Conservation (phyloP, 2,329 filamentous ascomycete species). For the Fusarium floridanum region DNA sequence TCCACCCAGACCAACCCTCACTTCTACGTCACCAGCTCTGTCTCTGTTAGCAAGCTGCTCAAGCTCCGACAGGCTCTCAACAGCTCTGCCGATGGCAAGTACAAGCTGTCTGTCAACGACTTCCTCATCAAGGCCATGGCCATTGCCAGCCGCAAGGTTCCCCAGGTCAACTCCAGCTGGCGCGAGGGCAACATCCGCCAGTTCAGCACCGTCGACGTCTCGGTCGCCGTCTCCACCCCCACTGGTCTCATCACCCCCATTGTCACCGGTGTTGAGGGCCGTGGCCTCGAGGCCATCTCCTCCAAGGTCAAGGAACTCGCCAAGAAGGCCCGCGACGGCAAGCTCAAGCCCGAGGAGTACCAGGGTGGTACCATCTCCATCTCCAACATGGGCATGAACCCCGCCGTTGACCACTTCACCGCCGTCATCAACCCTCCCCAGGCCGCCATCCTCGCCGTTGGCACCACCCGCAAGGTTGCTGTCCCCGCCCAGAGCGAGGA, state of each 20-base stretch:
- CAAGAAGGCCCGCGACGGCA: slow-evolving; percentile 94
- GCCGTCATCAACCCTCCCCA: slow-evolving; percentile 99
- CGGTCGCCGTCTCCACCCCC: slow-evolving; percentile 94
- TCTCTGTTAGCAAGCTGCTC: slow-evolving; percentile 94
- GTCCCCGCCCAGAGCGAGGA: slow-evolving; percentile 88
- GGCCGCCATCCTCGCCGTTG: slow-evolving; percentile 93
- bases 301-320: slow-evolving; percentile 93
- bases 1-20: slow-evolving; percentile 95
- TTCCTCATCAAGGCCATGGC: slow-evolving; percentile 98
- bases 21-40: slow-evolving; percentile 93
- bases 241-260: slow-evolving; percentile 97
- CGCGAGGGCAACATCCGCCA: slow-evolving; percentile 90
- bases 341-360: slow-evolving; percentile 99
- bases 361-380: slow-evolving; percentile 99
- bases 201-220: slow-evolving; percentile 93
- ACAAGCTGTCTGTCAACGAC: slow-evolving; percentile 99
- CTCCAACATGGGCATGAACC: slow-evolving; percentile 99
- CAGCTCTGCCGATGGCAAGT: slow-evolving; percentile 87
- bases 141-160: slow-evolving; percentile 91
- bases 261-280: slow-evolving; percentile 87
- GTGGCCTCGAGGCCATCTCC: slow-evolving; percentile 91
- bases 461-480: slow-evolving; percentile 96
- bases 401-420: slow-evolving; percentile 95
- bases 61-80: slow-evolving; percentile 97
- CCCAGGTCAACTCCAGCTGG: slow-evolving; percentile 96